Percentiles rank a stretch among this genome's conserved stretches.
These are phyloP conservation scores for Cucurbita argyrosperma DNA, from an alignment of 306 rosid genomes.

Conservation along the genomic window DNA sequence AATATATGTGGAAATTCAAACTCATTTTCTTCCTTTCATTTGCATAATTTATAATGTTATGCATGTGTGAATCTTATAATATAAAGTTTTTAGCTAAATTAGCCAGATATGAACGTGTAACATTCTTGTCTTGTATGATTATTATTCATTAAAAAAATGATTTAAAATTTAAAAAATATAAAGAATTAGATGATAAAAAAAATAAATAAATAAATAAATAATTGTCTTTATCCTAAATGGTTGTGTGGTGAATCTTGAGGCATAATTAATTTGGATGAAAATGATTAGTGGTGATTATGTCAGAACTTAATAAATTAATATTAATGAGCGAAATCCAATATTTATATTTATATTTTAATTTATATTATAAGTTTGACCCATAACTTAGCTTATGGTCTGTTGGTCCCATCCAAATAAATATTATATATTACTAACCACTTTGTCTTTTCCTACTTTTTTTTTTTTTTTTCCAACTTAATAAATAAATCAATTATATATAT, in stretches of 20 bases:
- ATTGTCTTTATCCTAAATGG: background rate
- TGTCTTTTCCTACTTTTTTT: background rate
- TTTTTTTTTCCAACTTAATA: too few relatives aligned
- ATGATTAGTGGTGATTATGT: background rate
- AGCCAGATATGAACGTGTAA: too few relatives aligned
- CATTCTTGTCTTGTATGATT: too few relatives aligned
- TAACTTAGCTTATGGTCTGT: background rate
- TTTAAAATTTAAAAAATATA: too few relatives aligned
- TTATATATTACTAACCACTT: background rate
- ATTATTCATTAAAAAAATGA: too few relatives aligned
- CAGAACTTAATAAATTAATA: background rate
- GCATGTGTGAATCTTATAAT: too few relatives aligned
- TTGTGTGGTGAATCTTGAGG: background rate
- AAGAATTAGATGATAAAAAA: too few relatives aligned
- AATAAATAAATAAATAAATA: too few relatives aligned
- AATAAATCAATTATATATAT: too few relatives aligned
- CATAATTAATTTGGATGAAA: background rate
- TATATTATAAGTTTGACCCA: background rate
- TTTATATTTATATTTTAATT: background rate
- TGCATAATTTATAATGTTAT: background rate
- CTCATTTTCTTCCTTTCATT: background rate
- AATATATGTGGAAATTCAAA: background rate
- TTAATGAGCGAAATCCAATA: background rate
- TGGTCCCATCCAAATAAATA: background rate
- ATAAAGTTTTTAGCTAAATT: background rate